Evolutionary conservation across 192 early-diverging fungal species (phyloP).

Genomic region (Podila clonocystis): DNA sequence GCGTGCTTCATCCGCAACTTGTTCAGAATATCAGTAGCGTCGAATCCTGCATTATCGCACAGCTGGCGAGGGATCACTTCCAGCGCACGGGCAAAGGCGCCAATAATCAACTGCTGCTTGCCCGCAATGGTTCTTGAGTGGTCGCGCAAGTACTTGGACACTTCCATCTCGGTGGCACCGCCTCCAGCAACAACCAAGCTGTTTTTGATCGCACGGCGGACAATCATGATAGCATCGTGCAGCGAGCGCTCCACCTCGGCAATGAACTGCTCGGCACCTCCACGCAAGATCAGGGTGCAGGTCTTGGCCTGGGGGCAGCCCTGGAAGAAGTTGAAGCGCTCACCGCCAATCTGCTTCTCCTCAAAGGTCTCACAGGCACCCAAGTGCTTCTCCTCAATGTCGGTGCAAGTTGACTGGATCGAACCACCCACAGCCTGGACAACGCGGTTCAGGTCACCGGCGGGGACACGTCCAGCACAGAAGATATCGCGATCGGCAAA

Average conservation of each 20-base stretch:
- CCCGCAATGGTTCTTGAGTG: slow-evolving; percentile 95
- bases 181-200: slow-evolving; percentile 97
- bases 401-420: slow-evolving; percentile 92
- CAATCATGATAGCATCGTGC: slow-evolving; percentile 99
- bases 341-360: slow-evolving; percentile 96
- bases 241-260: slow-evolving; percentile 97
- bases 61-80: slow-evolving; percentile 99
- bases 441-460: slow-evolving; percentile 93
- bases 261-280: slow-evolving; percentile 99
- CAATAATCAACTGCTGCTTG: slow-evolving; percentile 98
- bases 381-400: slow-evolving; percentile 82
- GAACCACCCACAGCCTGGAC: slow-evolving; percentile 95
- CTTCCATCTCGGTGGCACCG: slow-evolving; percentile 98
- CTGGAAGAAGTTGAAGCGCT: slow-evolving; percentile 96
- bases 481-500: slow-evolving; percentile 99
- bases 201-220: slow-evolving; percentile 96
- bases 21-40: slow-evolving; percentile 97
- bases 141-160: slow-evolving; percentile 94
- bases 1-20: slow-evolving; percentile 95
- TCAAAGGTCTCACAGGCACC: slow-evolving; percentile 93
- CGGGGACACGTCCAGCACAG: slow-evolving; percentile 96
- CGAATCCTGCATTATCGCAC: slow-evolving; percentile 98
- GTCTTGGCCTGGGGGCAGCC: slow-evolving; percentile 95
- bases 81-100: slow-evolving; percentile 93
- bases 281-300: slow-evolving; percentile 94